Base-by-base conservation (phyloP, 2,329 filamentous ascomycete genomes). In the Aureobasidium sp. region DNA sequence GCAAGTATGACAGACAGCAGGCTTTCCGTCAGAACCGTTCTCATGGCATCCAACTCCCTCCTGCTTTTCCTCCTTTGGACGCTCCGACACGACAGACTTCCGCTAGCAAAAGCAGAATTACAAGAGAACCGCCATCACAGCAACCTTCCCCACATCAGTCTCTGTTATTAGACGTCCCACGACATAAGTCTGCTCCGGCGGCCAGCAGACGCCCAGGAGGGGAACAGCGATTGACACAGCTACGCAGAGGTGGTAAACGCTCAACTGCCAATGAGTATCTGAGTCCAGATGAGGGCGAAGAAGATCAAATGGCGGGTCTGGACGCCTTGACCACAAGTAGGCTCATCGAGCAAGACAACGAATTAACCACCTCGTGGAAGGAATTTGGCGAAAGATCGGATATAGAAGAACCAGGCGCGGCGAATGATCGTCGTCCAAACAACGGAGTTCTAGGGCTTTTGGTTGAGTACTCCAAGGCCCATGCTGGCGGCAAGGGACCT, bases 381-480 rank as follows among this genome's bases (percentile, higher is more conserved):
- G 33, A 51, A 8, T 58, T 66, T 31, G 36, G 48, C 20, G 36
- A 53, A 11, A 43, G 36, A 13, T 25, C 7, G 3, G 47, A 53
- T 23, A 53, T 33, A 16, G 36, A 58, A 20, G 54, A 50, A 13
- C 54, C 50, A 42, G 55, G 51, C 23, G 29, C 38, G 18, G 54
- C 27, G 7, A 47, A 42, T 5, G 50, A 68, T 13, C 31, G 53
- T 11, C 63, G 45, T 43, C 63, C 53, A 13, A 45, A n/a, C 23
- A 65, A 61, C 31, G 68, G 68, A 11, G 68, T 69, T 25, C 56
- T 69, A 60, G 68, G 68, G 4, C 38, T 69, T 40, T 38, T 69
- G 7, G 63, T 65, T 38, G 66, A 69, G 50, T 69, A 66, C 47
- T 66, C 68, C 5, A 69, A 69, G 50, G 68, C 68, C 13, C 68